A percentile compares a stretch with the other conserved stretches of the same genome.
Evolutionary conservation across 108 stramenopile species (phyloP).

Genomic region (Stephanodiscus triporus): DNA sequence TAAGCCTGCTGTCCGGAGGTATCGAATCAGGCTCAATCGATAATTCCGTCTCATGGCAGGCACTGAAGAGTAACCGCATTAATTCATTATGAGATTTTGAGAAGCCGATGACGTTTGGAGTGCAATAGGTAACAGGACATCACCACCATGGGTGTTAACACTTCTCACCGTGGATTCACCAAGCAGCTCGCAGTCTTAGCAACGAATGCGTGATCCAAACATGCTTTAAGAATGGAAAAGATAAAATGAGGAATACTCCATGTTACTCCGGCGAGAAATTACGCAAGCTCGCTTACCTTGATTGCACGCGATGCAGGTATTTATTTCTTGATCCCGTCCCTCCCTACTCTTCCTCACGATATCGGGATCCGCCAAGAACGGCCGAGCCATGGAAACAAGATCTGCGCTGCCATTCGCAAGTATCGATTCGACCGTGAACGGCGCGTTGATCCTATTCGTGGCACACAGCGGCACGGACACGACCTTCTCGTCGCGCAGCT

Average conservation of each 20-base stretch:
- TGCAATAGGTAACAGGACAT: too few relatives aligned
- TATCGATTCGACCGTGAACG: slow-evolving; percentile 82
- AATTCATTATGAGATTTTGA: not conserved
- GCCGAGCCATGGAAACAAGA: slow-evolving; percentile 96
- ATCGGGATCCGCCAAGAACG: slow-evolving; percentile 96
- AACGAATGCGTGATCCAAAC: slow-evolving; percentile 98
- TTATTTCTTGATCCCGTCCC: slow-evolving; percentile 81
- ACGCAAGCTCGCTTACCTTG: slow-evolving; percentile 46
- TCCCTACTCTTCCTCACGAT: slow-evolving; percentile 88
- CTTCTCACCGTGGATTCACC: slow-evolving; percentile 84
- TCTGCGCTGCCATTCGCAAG: slow-evolving; percentile 81
- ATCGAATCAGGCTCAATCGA: slow-evolving; percentile 46
- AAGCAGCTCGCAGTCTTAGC: slow-evolving; percentile 95
- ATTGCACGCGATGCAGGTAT: slow-evolving; percentile 99
- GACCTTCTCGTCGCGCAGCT: slow-evolving; percentile 74
- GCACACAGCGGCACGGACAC: slow-evolving; percentile 90
- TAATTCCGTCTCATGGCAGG: slow-evolving; percentile 94
- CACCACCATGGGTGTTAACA: not conserved
- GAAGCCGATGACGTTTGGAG: too few relatives aligned
- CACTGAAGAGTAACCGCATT: slow-evolving; percentile 22
- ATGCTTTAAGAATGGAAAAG: slow-evolving; percentile 55
- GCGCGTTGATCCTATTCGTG: slow-evolving; percentile 98
- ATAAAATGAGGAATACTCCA: not conserved
- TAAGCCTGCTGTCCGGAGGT: slow-evolving; percentile 49
- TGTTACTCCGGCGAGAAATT: not conserved